Evolutionary conservation across 768 basidiomycete species (phyloP).

Genomic region (Suillus luteus): DNA sequence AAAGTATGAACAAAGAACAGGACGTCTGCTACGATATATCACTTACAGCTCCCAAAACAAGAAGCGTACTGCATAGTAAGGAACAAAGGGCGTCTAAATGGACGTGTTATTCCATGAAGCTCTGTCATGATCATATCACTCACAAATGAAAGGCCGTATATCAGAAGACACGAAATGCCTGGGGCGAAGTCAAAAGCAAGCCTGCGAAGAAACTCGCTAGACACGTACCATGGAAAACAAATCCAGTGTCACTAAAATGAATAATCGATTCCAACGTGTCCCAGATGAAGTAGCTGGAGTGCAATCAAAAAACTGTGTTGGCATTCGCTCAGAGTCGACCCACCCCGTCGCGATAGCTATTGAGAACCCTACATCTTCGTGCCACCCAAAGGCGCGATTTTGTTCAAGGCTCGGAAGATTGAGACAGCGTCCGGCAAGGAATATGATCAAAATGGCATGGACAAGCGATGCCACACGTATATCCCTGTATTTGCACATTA

Average conservation of each 20-base stretch:
- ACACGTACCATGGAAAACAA: constrained; percentile 70
- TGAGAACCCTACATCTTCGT: constrained; percentile 54
- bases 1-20: constrained; percentile 10
- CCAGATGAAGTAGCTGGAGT: constrained; percentile 77
- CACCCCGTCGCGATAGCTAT: constrained; percentile 75
- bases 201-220: background rate
- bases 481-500: constrained; percentile 45
- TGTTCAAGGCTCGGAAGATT: constrained; percentile 44
- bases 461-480: constrained; percentile 73
- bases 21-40: background rate
- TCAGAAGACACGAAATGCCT: constrained; percentile 64
- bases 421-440: constrained; percentile 59
- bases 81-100: constrained; percentile 66
- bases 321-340: constrained; percentile 19
- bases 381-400: constrained; percentile 82
- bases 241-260: constrained; percentile 71
- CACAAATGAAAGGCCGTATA: constrained; percentile 74
- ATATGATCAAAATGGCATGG: constrained; percentile 69
- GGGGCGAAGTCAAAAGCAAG: constrained; percentile 10
- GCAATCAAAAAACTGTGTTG: background rate
- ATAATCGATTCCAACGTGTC: constrained; percentile 71
- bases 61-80: constrained; percentile 78
- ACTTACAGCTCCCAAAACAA: constrained; percentile 80
- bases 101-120: background rate
- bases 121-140: constrained; percentile 27